These are phyloP conservation scores for Colletotrichum phormii DNA, from an alignment of 2,329 filamentous ascomycete species.

Conservation along the genomic window DNA sequence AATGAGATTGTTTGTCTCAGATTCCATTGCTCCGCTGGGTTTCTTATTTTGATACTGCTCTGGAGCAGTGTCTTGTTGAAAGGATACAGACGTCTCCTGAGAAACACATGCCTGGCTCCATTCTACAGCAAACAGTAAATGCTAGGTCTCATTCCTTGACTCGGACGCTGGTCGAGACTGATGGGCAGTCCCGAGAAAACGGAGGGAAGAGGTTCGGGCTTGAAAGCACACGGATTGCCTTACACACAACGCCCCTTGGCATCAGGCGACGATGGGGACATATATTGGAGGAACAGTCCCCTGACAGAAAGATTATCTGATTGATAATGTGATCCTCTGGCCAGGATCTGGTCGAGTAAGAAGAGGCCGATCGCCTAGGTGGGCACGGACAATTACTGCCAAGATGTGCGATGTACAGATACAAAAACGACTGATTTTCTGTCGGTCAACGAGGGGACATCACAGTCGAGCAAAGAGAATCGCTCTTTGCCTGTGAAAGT, in stretches of 20 bases:
- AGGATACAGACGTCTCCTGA: background rate
- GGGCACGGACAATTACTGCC: constrained; percentile 3
- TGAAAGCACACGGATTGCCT: background rate
- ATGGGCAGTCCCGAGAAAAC: background rate
- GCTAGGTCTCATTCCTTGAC: background rate
- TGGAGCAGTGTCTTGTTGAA: background rate
- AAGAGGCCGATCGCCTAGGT: background rate
- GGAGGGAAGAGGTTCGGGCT: background rate
- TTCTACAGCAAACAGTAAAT: background rate
- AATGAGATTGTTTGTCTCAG: constrained; percentile 24
- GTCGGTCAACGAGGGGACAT: background rate
- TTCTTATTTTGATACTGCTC: background rate
- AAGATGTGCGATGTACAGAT: background rate
- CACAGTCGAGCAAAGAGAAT: background rate
- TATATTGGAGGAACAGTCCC: background rate
- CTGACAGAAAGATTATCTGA: constrained; percentile 23
- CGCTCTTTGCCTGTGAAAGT: background rate
- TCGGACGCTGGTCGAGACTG: constrained; percentile 1
- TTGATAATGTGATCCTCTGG: constrained; percentile 20
- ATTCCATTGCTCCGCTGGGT: background rate
- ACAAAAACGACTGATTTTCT: background rate
- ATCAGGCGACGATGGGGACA: background rate
- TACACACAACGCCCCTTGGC: constrained; percentile 1
- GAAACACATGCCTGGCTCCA: background rate
- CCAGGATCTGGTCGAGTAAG: background rate